Percentiles rank a stretch among this genome's conserved stretches.
phyloP scores from a whole-genome alignment of 768 basidiomycete genomes.

The Russula lepida region DNA sequence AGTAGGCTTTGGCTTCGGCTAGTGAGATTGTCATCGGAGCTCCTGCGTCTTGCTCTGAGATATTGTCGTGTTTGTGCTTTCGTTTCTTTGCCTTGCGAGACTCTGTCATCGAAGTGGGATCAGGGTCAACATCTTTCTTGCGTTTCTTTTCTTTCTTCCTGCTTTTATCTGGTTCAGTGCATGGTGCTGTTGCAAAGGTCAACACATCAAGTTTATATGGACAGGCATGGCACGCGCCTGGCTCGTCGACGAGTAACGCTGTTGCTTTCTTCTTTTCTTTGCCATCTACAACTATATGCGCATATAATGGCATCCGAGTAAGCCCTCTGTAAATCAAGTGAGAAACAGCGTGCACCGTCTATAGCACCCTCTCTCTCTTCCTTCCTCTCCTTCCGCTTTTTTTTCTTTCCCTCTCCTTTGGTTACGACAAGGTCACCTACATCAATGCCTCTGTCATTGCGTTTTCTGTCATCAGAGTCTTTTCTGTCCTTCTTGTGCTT shows the following conservation, averaged over 20 bases:
- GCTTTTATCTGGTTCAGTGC: not conserved
- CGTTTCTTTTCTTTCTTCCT: conserved; percentile 24
- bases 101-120: not conserved
- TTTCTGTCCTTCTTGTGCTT: conserved; percentile 1
- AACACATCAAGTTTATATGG: not conserved
- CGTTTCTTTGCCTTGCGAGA: conserved; percentile 26
- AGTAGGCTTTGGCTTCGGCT: conserved; percentile 34
- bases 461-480: not conserved
- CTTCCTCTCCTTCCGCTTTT: not conserved
- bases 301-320: not conserved
- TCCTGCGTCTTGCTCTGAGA: conserved; percentile 22
- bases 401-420: not conserved
- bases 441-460: not conserved
- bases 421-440: not conserved
- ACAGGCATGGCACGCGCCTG: not conserved
- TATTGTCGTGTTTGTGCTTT: conserved; percentile 30
- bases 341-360: not conserved
- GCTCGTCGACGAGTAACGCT: not conserved
- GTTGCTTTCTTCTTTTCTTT: not conserved
- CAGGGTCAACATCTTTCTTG: conserved; percentile 8
- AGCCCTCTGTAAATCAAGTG: not conserved
- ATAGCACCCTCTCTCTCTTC: not conserved
- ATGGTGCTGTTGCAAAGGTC: not conserved
- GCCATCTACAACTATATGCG: not conserved
- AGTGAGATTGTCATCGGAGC: conserved; percentile 24